Base-by-base conservation (phyloP, 345 rosid genomes). In the Hibiscus syriacus region DNA sequence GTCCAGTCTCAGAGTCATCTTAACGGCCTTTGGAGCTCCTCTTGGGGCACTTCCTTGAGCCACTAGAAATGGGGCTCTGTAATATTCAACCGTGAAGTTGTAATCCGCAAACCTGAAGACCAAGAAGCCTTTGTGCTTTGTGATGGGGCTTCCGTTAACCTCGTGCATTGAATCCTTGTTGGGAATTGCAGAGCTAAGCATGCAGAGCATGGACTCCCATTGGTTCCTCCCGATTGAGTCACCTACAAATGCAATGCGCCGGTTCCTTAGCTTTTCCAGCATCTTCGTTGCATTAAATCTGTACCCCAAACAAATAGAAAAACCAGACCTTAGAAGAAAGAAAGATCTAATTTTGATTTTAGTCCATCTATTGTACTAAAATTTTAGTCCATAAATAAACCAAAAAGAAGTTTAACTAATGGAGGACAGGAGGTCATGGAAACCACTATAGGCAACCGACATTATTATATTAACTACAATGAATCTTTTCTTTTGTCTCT, bases 191-290 rank as follows among this genome's bases (percentile, higher is more conserved):
- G 96, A 75, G 63, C 92, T 71, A 3, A 91, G 87, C 90, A 94
- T 71, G 77, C 97, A 91, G 41, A 94, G 86, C 55, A 91, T 83
- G 36, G 97, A 94, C 73, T 94, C 92, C 97, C 95, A 91, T 29
- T 94, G 99, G 80, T 94, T 94, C 76, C 97, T 81, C 49, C 92
- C 97, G 32, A 93, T 80, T 2, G 99, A 93, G 46, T 91, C 99
- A 5, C 98, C 99, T 26, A 85, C 86, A 73, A 89, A 93, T 12
- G 79, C 96, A 9, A 93, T 73, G 60, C 96, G 67, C 70, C 81
- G 77, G 71, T 89, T 77, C 55, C 84, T 79, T 29, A 89, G 77
- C 59, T 80, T 86, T 74, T 89, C 88, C 54, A 91, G 71, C 92
- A 89, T 85, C 60, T 73, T 19, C 55, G 70, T 77, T 25, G 91